A percentile compares a stretch with the other conserved stretches of the same genome.
Conservation (phyloP, 257 asterid species). For the Nicotiana paniculata region DNA sequence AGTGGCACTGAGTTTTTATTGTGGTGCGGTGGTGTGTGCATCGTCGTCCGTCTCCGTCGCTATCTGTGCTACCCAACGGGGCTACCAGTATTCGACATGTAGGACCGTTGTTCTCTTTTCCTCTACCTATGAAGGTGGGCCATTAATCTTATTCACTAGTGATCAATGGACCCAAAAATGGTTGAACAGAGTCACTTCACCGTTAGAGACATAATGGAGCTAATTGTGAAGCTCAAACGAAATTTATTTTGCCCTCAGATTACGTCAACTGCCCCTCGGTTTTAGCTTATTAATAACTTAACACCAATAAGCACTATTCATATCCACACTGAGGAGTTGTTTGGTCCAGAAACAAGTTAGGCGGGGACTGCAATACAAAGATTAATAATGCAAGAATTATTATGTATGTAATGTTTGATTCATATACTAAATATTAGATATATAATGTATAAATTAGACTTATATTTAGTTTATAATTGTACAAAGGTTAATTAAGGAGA, state of each 20-base stretch:
- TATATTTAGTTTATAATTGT: too few relatives aligned
- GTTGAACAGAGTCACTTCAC: background rate
- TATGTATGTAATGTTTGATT: too few relatives aligned
- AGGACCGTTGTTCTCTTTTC: conserved; percentile 26
- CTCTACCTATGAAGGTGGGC: conserved; percentile 20
- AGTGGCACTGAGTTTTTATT: background rate
- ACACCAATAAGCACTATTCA: background rate
- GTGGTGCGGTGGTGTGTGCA: conserved; percentile 21
- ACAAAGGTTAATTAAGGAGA: too few relatives aligned
- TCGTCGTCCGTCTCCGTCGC: conserved; percentile 22
- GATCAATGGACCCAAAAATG: background rate
- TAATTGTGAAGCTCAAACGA: background rate
- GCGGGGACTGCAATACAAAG: too few relatives aligned
- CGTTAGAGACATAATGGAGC: background rate
- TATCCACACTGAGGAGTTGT: too few relatives aligned
- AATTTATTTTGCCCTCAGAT: background rate
- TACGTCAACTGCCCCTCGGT: background rate
- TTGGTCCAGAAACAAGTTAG: too few relatives aligned
- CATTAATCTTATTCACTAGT: background rate
- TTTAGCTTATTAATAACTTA: background rate
- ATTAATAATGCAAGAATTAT: too few relatives aligned
- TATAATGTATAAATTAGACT: too few relatives aligned
- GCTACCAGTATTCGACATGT: conserved; percentile 44
- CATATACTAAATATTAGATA: too few relatives aligned
- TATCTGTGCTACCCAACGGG: conserved; percentile 47